Conservation (phyloP, 768 basidiomycete genomes). For the Rubroboletus pulcherrimus region DNA sequence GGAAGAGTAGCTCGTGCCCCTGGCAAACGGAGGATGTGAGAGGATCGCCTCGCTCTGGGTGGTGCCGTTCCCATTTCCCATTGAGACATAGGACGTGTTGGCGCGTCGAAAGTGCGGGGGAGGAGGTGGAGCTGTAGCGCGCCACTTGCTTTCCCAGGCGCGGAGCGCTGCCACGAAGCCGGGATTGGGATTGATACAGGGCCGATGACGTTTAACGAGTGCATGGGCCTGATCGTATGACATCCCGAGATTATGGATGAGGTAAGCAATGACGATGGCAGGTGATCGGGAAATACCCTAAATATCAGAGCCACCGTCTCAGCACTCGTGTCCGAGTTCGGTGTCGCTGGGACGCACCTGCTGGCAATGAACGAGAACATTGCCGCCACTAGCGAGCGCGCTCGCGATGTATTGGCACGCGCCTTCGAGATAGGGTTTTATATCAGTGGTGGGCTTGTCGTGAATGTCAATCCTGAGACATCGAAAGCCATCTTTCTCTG, state of each 20-base stretch:
- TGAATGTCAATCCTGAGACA: slow-evolving; percentile 67
- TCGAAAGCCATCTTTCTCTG: slow-evolving; percentile 43
- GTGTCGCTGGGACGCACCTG: slow-evolving; percentile 48
- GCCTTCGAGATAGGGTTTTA: slow-evolving; percentile 64
- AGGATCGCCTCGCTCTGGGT: not conserved
- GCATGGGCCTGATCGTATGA: slow-evolving; percentile 62
- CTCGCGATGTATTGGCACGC: slow-evolving; percentile 65
- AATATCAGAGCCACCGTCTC: not conserved
- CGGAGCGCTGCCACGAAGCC: slow-evolving; percentile 61
- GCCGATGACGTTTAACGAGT: slow-evolving; percentile 59
- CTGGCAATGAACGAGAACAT: slow-evolving; percentile 77
- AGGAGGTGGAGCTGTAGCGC: slow-evolving; percentile 11
- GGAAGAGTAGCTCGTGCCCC: slow-evolving; percentile 26
- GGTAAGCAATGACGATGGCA: slow-evolving; percentile 76
- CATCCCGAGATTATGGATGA: slow-evolving; percentile 72
- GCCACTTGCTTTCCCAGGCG: slow-evolving; percentile 51
- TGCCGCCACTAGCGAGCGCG: slow-evolving; percentile 55
- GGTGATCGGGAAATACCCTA: slow-evolving; percentile 78
- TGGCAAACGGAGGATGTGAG: slow-evolving; percentile 15
- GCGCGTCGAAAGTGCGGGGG: slow-evolving; percentile 27
- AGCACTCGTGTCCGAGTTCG: not conserved
- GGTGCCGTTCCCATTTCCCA: not conserved
- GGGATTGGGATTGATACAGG: slow-evolving; percentile 76
- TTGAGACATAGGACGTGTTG: slow-evolving; percentile 23
- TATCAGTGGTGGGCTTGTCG: slow-evolving; percentile 57